These are phyloP conservation scores for Saxophila tyrrhenica DNA, from an alignment of 495 filamentous ascomycete species.

Conservation along the genomic window DNA sequence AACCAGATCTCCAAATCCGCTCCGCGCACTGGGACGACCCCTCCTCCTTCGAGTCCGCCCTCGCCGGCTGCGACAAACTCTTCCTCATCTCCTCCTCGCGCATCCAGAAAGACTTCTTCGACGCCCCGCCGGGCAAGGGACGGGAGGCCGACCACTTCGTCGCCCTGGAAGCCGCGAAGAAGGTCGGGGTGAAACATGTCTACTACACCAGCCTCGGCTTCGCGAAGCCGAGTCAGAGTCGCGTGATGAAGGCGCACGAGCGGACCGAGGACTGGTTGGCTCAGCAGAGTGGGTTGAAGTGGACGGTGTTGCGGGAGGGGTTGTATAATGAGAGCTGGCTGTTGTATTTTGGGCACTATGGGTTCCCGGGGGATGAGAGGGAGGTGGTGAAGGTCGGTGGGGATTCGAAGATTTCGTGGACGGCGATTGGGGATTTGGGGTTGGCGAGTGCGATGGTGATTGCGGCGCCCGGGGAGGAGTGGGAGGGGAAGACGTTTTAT, in stretches of 20 bases:
- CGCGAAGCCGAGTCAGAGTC: constrained; percentile 35
- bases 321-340: constrained; percentile 59
- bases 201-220: constrained; percentile 61
- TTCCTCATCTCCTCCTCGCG: constrained; percentile 41
- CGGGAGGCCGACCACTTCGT: constrained; percentile 37
- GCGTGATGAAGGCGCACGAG: constrained; percentile 61
- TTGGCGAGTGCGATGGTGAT: constrained; percentile 32
- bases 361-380: constrained; percentile 24
- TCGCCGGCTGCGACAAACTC: constrained; percentile 34
- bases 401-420: constrained; percentile 36
- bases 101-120: constrained; percentile 26
- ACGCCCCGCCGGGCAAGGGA: constrained; percentile 26
- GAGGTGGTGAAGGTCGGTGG: constrained; percentile 31
- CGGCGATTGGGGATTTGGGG: constrained; percentile 35
- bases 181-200: constrained; percentile 48
- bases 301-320: constrained; percentile 49
- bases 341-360: constrained; percentile 55
- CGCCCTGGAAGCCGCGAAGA: constrained; percentile 47
- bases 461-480: constrained; percentile 20
- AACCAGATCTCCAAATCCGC: constrained; percentile 27
- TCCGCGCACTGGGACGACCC: constrained; percentile 31
- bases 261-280: constrained; percentile 49
- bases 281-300: constrained; percentile 27
- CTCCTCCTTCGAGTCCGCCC: constrained; percentile 25
- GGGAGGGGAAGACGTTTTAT: constrained; percentile 30